Evolutionary conservation across 352 stramenopile species (phyloP), one percentile per base, ranked within the genome.

Genomic region (Pythium pyrilobum): DNA sequence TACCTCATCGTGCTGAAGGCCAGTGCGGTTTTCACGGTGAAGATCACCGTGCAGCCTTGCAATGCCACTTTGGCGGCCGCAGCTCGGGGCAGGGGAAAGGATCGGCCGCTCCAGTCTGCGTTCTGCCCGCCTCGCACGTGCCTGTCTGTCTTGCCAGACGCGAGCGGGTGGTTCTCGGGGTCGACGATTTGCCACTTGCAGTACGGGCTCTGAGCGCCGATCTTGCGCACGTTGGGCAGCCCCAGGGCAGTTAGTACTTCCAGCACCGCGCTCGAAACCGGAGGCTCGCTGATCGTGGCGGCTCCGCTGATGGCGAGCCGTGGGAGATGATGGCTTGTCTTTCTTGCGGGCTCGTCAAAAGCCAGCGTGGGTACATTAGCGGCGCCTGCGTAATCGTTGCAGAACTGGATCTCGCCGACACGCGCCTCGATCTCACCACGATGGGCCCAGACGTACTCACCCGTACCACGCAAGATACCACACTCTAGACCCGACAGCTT

Each of bases 401-500:
- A 23, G 23, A 46, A 27, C 11, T 10, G 15, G 40, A 46, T 46
- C 7, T 46, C 8, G 16, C 25, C 5, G 4, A 8, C 5, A 5
- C 4, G 15, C 11, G 40, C 20, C 9, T 9, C 16, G 10, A 54
- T 45, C 34, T 54, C 46, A 24, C 24, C 29, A 3, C 20, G 31
- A 41, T 54, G 46, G 5, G 50, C 50, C 50, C 50, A 57, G n/a
- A 57, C 16, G 27, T 47, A 18, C 21, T 41, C 23, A 4, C 38
- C 50, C 4, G 31, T 57, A n/a, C 38, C 28, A 4, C 20, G 31
- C 18, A 52, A 50, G 46, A 62, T 33, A 4, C 48, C 63, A 23
- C 52, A 71, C 25, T 64, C 63, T 38, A 71, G 48, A 6, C 45
- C 40, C 2, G 63, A 59, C 29, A 71, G 54, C 16, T 36, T 20